Percentiles rank a stretch among this genome's conserved stretches.
Conservation (phyloP, 768 basidiomycete genomes). For the Tulasnella sp. region DNA sequence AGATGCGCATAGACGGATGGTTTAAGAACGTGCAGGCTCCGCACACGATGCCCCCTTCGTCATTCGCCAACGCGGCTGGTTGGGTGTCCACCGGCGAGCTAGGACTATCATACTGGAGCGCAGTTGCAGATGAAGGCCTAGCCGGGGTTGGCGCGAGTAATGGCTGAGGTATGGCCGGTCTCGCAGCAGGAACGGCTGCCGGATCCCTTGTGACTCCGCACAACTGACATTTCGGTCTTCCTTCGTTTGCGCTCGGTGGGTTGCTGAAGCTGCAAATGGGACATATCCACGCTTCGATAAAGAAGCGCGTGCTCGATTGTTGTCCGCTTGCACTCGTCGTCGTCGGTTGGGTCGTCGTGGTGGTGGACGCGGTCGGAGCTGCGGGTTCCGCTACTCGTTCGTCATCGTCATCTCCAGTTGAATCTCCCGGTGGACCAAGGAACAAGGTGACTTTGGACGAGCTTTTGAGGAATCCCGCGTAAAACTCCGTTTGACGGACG, state of each 20-base stretch:
- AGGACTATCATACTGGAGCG: conserved; percentile 32
- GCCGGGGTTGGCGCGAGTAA: not conserved
- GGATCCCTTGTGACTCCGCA: conserved; percentile 65
- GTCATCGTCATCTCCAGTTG: not conserved
- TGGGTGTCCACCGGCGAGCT: not conserved
- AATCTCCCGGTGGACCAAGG: conserved; percentile 40
- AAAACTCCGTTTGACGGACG: conserved; percentile 77
- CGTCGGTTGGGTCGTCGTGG: not conserved
- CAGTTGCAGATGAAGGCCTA: not conserved
- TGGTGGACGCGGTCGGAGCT: not conserved
- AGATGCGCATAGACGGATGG: conserved; percentile 62
- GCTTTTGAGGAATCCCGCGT: conserved; percentile 84
- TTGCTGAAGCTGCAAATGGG: conserved; percentile 85
- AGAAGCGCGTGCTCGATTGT: not conserved
- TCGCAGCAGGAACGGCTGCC: conserved; percentile 2
- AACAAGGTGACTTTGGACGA: conserved; percentile 83
- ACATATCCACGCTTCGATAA: conserved; percentile 68
- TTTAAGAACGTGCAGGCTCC: conserved; percentile 92
- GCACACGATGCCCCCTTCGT: conserved; percentile 55
- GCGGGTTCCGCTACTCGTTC: not conserved
- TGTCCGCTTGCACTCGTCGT: not conserved
- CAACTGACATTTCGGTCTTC: conserved; percentile 52
- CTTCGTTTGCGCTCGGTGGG: conserved; percentile 51
- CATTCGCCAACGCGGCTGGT: not conserved
- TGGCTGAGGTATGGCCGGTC: not conserved